These are phyloP conservation scores for Grosmannia clavigera DNA, from an alignment of 2,329 filamentous ascomycete species.

Conservation along the genomic window DNA sequence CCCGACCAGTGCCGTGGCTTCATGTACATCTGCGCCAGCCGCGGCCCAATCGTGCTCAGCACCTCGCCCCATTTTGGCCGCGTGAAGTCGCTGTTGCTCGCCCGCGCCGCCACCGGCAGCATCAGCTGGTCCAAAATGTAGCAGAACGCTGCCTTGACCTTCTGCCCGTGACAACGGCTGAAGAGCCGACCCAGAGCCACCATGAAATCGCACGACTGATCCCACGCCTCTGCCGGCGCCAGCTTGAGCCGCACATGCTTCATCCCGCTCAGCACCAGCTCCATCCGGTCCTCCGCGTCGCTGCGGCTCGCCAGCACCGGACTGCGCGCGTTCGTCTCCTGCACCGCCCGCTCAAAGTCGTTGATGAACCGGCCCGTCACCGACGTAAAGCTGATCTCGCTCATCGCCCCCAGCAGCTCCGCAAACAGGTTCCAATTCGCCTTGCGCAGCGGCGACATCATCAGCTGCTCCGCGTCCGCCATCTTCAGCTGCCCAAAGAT, in stretches of 20 bases:
- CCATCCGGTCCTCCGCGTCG: constrained; percentile 69
- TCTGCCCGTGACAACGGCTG: constrained; percentile 71
- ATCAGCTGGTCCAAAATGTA: constrained; percentile 80
- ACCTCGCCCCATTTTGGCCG: constrained; percentile 81
- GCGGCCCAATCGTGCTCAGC: constrained; percentile 62
- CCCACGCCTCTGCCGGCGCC: constrained; percentile 63
- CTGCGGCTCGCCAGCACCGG: constrained; percentile 41
- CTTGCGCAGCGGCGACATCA: constrained; percentile 68
- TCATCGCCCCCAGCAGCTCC: constrained; percentile 91
- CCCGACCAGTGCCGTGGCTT: constrained; percentile 89
- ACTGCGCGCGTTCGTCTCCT: constrained; percentile 61
- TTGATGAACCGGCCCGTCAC: constrained; percentile 72
- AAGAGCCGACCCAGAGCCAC: constrained; percentile 72
- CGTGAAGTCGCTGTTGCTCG: constrained; percentile 61
- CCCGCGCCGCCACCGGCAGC: constrained; percentile 73
- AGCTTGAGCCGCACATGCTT: constrained; percentile 71
- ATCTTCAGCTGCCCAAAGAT: constrained; percentile 93
- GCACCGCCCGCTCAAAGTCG: constrained; percentile 68
- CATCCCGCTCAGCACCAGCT: constrained; percentile 83
- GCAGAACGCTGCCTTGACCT: constrained; percentile 89
- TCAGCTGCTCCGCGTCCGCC: constrained; percentile 69
- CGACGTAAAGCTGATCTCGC: constrained; percentile 75
- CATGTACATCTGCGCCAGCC: constrained; percentile 70
- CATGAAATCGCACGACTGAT: constrained; percentile 81
- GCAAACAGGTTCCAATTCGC: constrained; percentile 95